A percentile compares a stretch with the other conserved stretches of the same genome.
These are phyloP conservation scores for Candida sanyaensis DNA, from an alignment of 1,139 yeast species.

Conservation along the genomic window DNA sequence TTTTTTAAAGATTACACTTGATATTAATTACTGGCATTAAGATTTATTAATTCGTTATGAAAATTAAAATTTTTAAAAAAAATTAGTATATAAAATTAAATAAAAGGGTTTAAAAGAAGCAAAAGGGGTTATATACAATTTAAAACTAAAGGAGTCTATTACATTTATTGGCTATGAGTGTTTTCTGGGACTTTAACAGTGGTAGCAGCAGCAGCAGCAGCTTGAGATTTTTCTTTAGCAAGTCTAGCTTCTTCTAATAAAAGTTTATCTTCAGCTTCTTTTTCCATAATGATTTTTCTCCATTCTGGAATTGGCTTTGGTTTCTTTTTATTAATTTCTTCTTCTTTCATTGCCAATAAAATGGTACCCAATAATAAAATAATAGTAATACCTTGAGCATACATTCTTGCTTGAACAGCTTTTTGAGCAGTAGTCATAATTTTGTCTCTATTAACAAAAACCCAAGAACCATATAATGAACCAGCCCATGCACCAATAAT, in stretches of 20 bases:
- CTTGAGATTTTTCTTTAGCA: neutral
- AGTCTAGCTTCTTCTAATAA: slow-evolving; percentile 2
- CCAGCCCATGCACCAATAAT: slow-evolving; percentile 86
- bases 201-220: neutral
- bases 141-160: neutral
- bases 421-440: slow-evolving; percentile 80
- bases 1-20: too few relatives aligned
- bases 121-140: too few relatives aligned
- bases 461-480: slow-evolving; percentile 84
- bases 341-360: slow-evolving; percentile 64
- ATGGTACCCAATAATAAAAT: slow-evolving; percentile 64
- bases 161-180: neutral
- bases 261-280: slow-evolving; percentile 23
- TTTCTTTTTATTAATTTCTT: slow-evolving; percentile 40
- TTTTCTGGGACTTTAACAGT: neutral
- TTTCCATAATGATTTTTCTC: slow-evolving; percentile 31
- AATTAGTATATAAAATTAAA: too few relatives aligned
- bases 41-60: too few relatives aligned
- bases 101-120: too few relatives aligned
- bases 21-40: too few relatives aligned
- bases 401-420: slow-evolving; percentile 91
- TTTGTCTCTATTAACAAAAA: slow-evolving; percentile 70
- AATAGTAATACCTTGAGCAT: slow-evolving; percentile 83
- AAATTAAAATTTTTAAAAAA: too few relatives aligned
- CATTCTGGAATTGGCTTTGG: slow-evolving; percentile 45